Base-by-base conservation (phyloP, 2,329 filamentous ascomycete genomes). In the Huntiella decipiens region DNA sequence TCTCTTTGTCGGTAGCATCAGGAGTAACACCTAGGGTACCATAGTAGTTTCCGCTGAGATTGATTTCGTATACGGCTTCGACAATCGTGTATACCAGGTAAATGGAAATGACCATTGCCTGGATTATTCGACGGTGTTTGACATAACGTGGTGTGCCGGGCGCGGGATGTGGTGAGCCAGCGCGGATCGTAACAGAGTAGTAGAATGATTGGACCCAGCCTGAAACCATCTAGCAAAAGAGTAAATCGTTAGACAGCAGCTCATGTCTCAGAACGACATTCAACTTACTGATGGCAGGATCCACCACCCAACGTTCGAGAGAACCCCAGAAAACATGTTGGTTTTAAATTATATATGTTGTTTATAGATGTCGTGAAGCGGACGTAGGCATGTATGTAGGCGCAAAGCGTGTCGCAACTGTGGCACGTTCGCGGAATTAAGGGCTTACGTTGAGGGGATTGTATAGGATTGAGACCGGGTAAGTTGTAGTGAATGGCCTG, bases 51-150 rank as follows among this genome's bases (percentile, higher is more conserved):
- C 80, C 77, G 1, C 69, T 66, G 38, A 70, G 66, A 51, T 75
- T 79, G 22, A 94, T 70, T 52, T 84, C 77, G 65, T 82, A 77
- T 68, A 93, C 83, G 56, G 85, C 81, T 64, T 96, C 88, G 65
- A 87, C 91, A 55, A 96, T 76, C 40, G 86, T 94, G 68, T 94
- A 95, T 52, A 80, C 63, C 34, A 96, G 82, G 64, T 96, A 98
- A 50, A 74, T 64, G 42, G 79, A 67, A 43, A 96, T 79, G 56
- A 96, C 83, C 54, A 79, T 66, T 57, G 88, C 79, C 59, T 91
- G 78, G 58, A 95, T 88, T 54, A 77, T 74, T 48, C 82, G 81
- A 50, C 85, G 79, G 65, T 96, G 83, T 48, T 71, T 69, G 52
- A 71, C 67, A 59, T 74, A 83, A 53, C 77, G 77, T 2, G 76